Evolutionary conservation across 2,329 filamentous ascomycete species (phyloP).

Genomic region (Clonostachys chloroleuca): DNA sequence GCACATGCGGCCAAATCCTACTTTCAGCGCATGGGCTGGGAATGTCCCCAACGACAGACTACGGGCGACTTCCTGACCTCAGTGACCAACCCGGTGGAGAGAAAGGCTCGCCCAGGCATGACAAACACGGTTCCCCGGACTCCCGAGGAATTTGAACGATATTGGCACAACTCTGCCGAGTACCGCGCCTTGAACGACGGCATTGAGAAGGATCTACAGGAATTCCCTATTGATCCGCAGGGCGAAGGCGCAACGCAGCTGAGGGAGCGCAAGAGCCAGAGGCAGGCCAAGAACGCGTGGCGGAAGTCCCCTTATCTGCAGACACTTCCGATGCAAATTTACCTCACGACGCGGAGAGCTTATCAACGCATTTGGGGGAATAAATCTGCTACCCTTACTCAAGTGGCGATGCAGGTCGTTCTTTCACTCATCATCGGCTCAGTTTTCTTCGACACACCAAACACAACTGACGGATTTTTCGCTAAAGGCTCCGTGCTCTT

Average conservation of each 20-base stretch:
- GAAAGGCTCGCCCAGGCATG: conserved; percentile 49
- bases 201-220: conserved; percentile 43
- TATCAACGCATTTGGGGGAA: conserved; percentile 50
- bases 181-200: conserved; percentile 35
- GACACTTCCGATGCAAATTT: conserved; percentile 49
- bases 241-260: conserved; percentile 33
- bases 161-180: conserved; percentile 40
- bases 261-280: conserved; percentile 40
- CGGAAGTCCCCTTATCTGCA: conserved; percentile 56
- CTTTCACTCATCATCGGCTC: conserved; percentile 58
- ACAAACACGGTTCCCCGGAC: conserved; percentile 61
- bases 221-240: conserved; percentile 22
- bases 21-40: conserved; percentile 62
- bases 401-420: conserved; percentile 41
- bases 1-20: conserved; percentile 55
- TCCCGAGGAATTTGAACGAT: conserved; percentile 60
- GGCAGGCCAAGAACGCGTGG: conserved; percentile 48
- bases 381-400: conserved; percentile 38
- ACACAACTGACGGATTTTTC: conserved; percentile 47
- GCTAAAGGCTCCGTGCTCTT: conserved; percentile 54
- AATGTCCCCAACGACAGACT: conserved; percentile 62
- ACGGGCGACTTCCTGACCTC: conserved; percentile 68
- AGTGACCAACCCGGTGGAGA: conserved; percentile 60
- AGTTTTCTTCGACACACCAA: conserved; percentile 49
- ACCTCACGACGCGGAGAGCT: conserved; percentile 43